Evolutionary conservation across 345 rosid species (phyloP).

Genomic region (Corchorus capsularis): DNA sequence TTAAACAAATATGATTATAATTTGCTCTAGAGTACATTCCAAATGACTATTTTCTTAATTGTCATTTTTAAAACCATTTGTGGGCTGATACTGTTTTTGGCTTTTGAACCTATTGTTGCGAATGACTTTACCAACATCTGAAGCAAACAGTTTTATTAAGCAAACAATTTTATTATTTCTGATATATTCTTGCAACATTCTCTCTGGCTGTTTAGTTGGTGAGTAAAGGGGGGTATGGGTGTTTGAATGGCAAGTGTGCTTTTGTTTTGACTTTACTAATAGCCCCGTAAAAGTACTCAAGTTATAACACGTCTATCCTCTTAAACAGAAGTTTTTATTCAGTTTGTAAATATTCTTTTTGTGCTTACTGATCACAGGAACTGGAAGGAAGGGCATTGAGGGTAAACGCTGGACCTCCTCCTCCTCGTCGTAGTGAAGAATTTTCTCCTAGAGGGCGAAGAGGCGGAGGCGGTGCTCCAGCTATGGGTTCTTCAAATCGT

Average conservation of each 20-base stretch:
- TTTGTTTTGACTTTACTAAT: not conserved
- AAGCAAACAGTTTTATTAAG: constrained; percentile 3
- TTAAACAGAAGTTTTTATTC: not conserved
- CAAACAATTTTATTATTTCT: not conserved
- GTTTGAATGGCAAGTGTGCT: not conserved
- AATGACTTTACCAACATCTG: not conserved
- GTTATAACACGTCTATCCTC: not conserved
- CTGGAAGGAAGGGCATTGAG: constrained; percentile 85
- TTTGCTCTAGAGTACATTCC: not conserved
- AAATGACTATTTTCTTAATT: not conserved
- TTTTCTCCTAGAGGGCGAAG: constrained; percentile 43
- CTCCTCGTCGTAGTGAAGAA: constrained; percentile 58
- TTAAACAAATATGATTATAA: not conserved
- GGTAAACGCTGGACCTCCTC: constrained; percentile 89
- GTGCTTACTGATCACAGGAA: constrained; percentile 51
- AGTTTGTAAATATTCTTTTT: not conserved
- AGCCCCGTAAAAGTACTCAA: not conserved
- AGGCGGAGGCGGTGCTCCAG: constrained; percentile 16
- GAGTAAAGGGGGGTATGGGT: not conserved
- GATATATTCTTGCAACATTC: not conserved
- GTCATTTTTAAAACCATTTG: not conserved
- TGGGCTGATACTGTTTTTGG: not conserved
- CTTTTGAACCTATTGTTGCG: not conserved
- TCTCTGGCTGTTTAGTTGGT: constrained; percentile 1
- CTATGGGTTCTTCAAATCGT: constrained; percentile 50